phyloP scores from a whole-genome alignment of 305 asterid genomes.

The Caryopteris hybrid region DNA sequence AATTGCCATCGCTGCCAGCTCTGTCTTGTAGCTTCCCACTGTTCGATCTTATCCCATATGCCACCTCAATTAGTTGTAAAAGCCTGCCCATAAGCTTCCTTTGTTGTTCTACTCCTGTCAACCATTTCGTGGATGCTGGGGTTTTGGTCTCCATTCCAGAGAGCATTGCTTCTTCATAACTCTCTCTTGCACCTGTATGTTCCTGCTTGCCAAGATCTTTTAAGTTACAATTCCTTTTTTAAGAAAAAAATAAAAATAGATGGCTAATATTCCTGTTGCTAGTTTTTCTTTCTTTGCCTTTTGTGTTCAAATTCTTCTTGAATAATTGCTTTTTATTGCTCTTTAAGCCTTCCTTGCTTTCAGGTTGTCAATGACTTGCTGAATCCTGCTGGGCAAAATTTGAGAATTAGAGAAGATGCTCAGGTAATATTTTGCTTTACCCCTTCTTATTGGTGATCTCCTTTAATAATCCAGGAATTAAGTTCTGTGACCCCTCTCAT shows the following conservation, averaged over 20 bases:
- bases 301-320: neutral
- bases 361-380: slow-evolving; percentile 98
- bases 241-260: neutral
- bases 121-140: slow-evolving; percentile 2
- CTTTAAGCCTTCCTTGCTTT: slow-evolving; percentile 23
- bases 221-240: neutral
- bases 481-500: neutral
- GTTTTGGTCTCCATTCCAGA: slow-evolving; percentile 6
- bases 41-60: neutral
- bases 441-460: neutral
- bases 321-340: slow-evolving; percentile 13
- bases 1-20: slow-evolving; percentile 8
- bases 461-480: slow-evolving; percentile 3
- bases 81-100: slow-evolving; percentile 7
- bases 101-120: slow-evolving; percentile 8
- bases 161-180: neutral
- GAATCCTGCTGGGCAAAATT: slow-evolving; percentile 99
- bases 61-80: slow-evolving; percentile 3
- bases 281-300: neutral
- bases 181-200: neutral
- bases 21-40: slow-evolving; percentile 4
- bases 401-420: slow-evolving; percentile 90
- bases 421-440: slow-evolving; percentile 55
- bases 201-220: neutral
- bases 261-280: slow-evolving; percentile 1